phyloP scores from a whole-genome alignment of 352 stramenopile species.

The Plasmopara viticola region DNA sequence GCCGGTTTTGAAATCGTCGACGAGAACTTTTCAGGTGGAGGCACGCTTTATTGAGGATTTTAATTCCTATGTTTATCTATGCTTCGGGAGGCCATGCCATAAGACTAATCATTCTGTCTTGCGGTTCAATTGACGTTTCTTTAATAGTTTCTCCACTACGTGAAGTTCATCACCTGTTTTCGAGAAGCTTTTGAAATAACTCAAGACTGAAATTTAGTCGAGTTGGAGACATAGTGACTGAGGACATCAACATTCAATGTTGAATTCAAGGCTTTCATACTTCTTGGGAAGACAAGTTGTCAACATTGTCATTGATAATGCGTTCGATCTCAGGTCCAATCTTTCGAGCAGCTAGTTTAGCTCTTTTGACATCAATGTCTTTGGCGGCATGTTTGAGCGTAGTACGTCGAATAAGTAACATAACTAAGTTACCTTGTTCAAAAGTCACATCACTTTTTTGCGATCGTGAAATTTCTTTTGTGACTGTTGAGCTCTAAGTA shows the following conservation, averaged over 20 bases:
- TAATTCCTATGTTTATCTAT: not conserved
- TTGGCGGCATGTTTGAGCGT: not conserved
- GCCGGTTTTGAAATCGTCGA: not conserved
- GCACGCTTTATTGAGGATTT: not conserved
- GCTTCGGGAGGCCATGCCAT: not conserved
- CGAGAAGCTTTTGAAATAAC: not conserved
- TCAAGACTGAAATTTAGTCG: not conserved
- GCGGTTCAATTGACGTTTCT: not conserved
- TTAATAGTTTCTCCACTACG: not conserved
- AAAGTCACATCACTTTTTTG: not conserved
- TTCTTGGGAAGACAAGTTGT: not conserved
- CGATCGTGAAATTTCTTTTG: constrained; percentile 10
- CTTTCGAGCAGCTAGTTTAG: constrained; percentile 7
- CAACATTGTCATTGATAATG: constrained; percentile 1
- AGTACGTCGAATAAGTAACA: constrained; percentile 9
- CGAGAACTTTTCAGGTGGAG: not conserved
- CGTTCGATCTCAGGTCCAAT: constrained; percentile 5
- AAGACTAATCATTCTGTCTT: not conserved
- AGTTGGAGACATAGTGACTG: not conserved
- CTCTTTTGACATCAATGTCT: constrained; percentile 10
- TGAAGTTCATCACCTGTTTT: not conserved
- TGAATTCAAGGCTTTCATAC: not conserved
- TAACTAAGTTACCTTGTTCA: not conserved
- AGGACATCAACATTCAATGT: not conserved
- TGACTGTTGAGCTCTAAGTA: constrained; percentile 5